A percentile compares a stretch with the other conserved stretches of the same genome.
Evolutionary conservation across 2,329 filamentous ascomycete species (phyloP).

Genomic region (Pseudogymnoascus sp.): DNA sequence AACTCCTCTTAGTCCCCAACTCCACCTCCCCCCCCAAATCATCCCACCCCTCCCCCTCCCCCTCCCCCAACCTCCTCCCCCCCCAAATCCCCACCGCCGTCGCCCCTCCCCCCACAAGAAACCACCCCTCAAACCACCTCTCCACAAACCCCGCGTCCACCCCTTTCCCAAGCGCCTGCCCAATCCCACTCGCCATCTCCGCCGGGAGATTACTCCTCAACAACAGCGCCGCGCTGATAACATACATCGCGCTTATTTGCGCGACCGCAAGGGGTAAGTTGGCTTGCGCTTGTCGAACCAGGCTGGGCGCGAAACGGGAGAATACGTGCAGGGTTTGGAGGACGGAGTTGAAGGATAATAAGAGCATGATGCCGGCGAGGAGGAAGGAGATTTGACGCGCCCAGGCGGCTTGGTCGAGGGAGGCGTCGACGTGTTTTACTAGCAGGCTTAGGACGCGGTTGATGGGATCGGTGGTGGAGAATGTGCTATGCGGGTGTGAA

Average conservation of each 20-base stretch:
- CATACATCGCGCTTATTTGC: slow-evolving; percentile 77
- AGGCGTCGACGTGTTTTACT: slow-evolving; percentile 75
- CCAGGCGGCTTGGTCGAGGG: slow-evolving; percentile 75
- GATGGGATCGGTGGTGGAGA: slow-evolving; percentile 70
- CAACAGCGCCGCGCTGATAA: slow-evolving; percentile 71
- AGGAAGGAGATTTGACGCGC: slow-evolving; percentile 78
- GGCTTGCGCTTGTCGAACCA: slow-evolving; percentile 63
- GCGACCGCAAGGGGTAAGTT: slow-evolving; percentile 72
- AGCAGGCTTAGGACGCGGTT: slow-evolving; percentile 74
- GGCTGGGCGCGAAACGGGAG: slow-evolving; percentile 62
- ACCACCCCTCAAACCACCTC: slow-evolving; percentile 84
- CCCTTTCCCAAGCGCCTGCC: slow-evolving; percentile 68
- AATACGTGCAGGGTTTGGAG: slow-evolving; percentile 82
- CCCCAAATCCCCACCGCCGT: slow-evolving; percentile 69
- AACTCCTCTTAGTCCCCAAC: slow-evolving; percentile 62
- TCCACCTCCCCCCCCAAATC: slow-evolving; percentile 57
- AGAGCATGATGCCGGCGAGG: slow-evolving; percentile 72
- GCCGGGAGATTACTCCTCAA: slow-evolving; percentile 69
- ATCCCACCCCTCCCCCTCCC: slow-evolving; percentile 50
- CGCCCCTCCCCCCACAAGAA: slow-evolving; percentile 57
- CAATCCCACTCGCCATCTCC: slow-evolving; percentile 69
- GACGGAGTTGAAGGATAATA: slow-evolving; percentile 72
- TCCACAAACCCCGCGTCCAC: slow-evolving; percentile 63
- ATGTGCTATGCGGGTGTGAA: slow-evolving; percentile 36
- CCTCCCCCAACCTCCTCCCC: slow-evolving; percentile 50